phyloP scores from a whole-genome alignment of 2,329 filamentous ascomycete genomes.

The Coniochaeta ligniaria region DNA sequence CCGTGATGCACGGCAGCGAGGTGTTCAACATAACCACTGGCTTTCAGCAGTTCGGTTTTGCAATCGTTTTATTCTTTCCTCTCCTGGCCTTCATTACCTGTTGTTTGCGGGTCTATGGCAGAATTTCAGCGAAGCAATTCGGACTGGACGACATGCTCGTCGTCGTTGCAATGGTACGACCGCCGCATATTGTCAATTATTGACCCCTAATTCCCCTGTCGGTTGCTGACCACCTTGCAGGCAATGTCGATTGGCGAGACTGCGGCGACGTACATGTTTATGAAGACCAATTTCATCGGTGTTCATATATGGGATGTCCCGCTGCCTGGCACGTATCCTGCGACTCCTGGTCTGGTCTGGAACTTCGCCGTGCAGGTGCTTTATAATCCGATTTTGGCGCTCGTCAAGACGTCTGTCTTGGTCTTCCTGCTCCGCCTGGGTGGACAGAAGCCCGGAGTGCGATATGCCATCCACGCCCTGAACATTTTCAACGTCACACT shows the following conservation, averaged over 20 bases:
- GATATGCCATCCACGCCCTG: constrained; percentile 19
- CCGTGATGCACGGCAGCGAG: background rate
- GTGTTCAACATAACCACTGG: background rate
- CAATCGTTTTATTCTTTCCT: constrained; percentile 1
- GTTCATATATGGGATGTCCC: constrained; percentile 12
- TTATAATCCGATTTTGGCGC: constrained; percentile 37
- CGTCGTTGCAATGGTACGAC: background rate
- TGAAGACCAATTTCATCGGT: constrained; percentile 10
- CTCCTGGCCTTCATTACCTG: background rate
- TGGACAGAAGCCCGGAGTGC: constrained; percentile 25
- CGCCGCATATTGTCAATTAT: background rate
- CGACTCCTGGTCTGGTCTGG: constrained; percentile 12
- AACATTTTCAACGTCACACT: constrained; percentile 22
- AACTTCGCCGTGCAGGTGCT: constrained; percentile 30
- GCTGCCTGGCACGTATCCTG: constrained; percentile 2
- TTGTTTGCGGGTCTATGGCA: background rate
- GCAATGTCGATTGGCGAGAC: background rate
- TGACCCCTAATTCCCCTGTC: background rate
- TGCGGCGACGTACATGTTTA: constrained; percentile 1
- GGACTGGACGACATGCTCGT: background rate
- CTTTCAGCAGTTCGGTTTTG: constrained; percentile 1
- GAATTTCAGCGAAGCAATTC: background rate
- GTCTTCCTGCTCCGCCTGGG: constrained; percentile 36
- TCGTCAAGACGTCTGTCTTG: constrained; percentile 37
- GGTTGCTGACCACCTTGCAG: background rate